Evolutionary conservation across 371 early-diverging fungal species (phyloP).

Genomic region (Syncephalastrum sp.): DNA sequence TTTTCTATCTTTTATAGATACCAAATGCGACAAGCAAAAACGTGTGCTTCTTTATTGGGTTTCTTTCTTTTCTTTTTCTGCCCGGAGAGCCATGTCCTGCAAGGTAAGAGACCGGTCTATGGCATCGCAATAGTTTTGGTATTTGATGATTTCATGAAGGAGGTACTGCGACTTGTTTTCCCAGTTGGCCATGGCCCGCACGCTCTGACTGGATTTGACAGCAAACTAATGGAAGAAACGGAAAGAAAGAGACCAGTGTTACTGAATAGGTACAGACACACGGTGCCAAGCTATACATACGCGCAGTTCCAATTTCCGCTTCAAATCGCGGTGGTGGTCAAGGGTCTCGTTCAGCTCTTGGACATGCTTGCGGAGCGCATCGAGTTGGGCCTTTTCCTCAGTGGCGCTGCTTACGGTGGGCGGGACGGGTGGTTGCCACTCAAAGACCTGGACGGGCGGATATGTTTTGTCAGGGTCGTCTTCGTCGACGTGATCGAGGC

Average conservation of each 20-base stretch:
- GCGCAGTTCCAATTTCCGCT: constrained; percentile 33
- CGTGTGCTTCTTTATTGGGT: not conserved
- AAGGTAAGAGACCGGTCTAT: constrained; percentile 63
- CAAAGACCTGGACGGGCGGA: constrained; percentile 17
- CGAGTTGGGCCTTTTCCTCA: constrained; percentile 34
- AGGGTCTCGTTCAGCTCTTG: constrained; percentile 31
- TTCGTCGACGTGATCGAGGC: constrained; percentile 41
- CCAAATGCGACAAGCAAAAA: no score
- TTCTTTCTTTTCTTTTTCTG: constrained; percentile 2
- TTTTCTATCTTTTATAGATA: no score
- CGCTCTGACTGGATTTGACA: constrained; percentile 42
- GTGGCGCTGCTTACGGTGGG: constrained; percentile 33
- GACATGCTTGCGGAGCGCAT: constrained; percentile 30
- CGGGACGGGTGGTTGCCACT: constrained; percentile 41
- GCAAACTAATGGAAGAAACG: constrained; percentile 36
- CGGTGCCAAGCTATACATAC: constrained; percentile 9
- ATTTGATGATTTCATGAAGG: constrained; percentile 84
- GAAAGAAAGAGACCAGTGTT: not conserved
- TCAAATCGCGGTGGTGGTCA: constrained; percentile 43
- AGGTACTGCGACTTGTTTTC: constrained; percentile 80
- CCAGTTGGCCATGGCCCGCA: constrained; percentile 83
- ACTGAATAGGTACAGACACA: not conserved
- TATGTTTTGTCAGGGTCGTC: not conserved
- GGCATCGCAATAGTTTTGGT: constrained; percentile 82
- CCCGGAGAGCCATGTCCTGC: constrained; percentile 31